phyloP scores from a whole-genome alignment of 192 early-diverging fungal species.

The Umbelopsis ramanniana region DNA sequence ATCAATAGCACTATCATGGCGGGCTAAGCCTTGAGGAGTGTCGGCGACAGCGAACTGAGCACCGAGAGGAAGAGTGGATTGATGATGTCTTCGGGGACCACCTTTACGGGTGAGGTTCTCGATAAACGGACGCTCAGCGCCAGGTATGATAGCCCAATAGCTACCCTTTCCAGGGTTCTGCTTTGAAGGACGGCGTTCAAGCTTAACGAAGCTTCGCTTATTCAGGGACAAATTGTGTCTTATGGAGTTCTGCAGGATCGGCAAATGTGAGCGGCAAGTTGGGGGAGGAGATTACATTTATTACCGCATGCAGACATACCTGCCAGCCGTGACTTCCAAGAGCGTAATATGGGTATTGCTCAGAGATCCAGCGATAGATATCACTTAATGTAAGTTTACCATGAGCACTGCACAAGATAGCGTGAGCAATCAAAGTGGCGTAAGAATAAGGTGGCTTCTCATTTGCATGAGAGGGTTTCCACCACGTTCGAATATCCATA shows the following conservation, averaged over 20 bases:
- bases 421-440: constrained; percentile 81
- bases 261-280: constrained; percentile 16
- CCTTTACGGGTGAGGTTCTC: constrained; percentile 38
- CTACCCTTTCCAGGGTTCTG: constrained; percentile 69
- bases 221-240: constrained; percentile 89
- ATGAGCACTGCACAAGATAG: constrained; percentile 63
- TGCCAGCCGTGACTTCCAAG: constrained; percentile 78
- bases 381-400: constrained; percentile 76
- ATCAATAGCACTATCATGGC: constrained; percentile 8
- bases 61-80: constrained; percentile 6
- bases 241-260: constrained; percentile 78
- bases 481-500: constrained; percentile 29
- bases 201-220: constrained; percentile 70
- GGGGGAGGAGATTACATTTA: background rate
- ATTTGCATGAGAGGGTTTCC: constrained; percentile 37
- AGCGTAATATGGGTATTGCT: constrained; percentile 73
- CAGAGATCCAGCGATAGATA: constrained; percentile 82
- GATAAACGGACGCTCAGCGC: constrained; percentile 33
- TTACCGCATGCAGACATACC: constrained; percentile 47
- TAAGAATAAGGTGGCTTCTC: constrained; percentile 82
- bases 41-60: constrained; percentile 11
- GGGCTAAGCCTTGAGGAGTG: background rate
- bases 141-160: constrained; percentile 60
- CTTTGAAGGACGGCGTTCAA: constrained; percentile 60
- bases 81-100: constrained; percentile 30